Base-by-base conservation (phyloP, 2,329 filamentous ascomycete genomes). In the Microthyrium microscopicum region DNA sequence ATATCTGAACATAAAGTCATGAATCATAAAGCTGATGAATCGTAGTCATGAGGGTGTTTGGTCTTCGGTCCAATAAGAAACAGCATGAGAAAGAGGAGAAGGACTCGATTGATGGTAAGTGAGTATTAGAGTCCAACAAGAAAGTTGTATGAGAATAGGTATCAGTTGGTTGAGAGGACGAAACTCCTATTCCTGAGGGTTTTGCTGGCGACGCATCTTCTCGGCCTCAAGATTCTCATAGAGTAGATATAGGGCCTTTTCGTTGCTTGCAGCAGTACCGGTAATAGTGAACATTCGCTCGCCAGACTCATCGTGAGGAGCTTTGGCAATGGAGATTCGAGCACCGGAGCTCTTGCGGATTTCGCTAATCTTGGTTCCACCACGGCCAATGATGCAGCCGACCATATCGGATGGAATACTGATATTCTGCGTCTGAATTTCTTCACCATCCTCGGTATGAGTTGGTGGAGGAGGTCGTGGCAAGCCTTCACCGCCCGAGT, bases 231-330 rank as follows among this genome's bases (percentile, higher is more conserved):
- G 73, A 59, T 98, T 98, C 68, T 98, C 89, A 55, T 98, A 98
- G 42, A 98, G 67, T 34, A 98, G 74, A 58, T 93, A 94, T 19
- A 98, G 68, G 4, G 89, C 89, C 46, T 84, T 87, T 61, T 98
- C 89, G 49, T 98, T 98, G 42, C 84, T 83, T 60, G 77, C 78
- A 39, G 82, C 77, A 40, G 81, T 91, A 45, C 89, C 89, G 70
- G 92, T 94, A 54, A 98, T 98, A 51, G 89, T 98, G 64, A 98
- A 98, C 89, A 98, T 98, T 49, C 89, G 77, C 68, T 98, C 89
- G 44, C 89, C 89, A 39, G 83, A 91, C 46, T 95, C 89, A 47
- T 98, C 89, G 51, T 98, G 89, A 36, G 89, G 83, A 29, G 85
- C 77, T 67, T 94, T 95, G 47, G 87, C 87, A 56, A 95, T 95